Evolutionary conservation across 768 basidiomycete species (phyloP).

Genomic region (Phallus indusiatus): DNA sequence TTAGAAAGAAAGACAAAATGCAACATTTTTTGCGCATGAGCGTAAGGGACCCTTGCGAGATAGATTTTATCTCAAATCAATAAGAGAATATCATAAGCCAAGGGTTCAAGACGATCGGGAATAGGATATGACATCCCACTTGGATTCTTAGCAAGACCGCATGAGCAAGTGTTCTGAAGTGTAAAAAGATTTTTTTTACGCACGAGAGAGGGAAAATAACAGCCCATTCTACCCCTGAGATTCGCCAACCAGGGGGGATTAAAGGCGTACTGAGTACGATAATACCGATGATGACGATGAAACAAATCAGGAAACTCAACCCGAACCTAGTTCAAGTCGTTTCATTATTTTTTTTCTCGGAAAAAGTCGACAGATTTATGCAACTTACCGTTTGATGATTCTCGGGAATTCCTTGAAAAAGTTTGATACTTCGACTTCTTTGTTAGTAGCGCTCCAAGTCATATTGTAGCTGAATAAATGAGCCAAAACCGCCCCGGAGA

Average conservation of each 20-base stretch:
- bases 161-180: neutral
- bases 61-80: neutral
- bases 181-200: slow-evolving; percentile 8
- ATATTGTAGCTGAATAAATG: slow-evolving; percentile 28
- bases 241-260: slow-evolving; percentile 20
- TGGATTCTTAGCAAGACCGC: slow-evolving; percentile 20
- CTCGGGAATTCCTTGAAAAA: slow-evolving; percentile 27
- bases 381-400: slow-evolving; percentile 18
- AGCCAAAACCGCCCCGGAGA: slow-evolving; percentile 19
- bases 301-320: slow-evolving; percentile 19
- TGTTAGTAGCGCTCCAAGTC: slow-evolving; percentile 26
- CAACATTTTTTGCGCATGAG: no score
- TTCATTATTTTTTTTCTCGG: neutral
- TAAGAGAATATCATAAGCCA: slow-evolving; percentile 15
- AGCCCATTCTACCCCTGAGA: slow-evolving; percentile 14
- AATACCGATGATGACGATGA: slow-evolving; percentile 15
- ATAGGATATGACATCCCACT: slow-evolving; percentile 15
- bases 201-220: slow-evolving; percentile 21
- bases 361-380: neutral
- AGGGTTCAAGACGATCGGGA: slow-evolving; percentile 23
- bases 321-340: slow-evolving; percentile 19
- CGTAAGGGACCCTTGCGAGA: no score
- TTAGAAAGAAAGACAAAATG: neutral
- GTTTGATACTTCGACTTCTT: slow-evolving; percentile 25
- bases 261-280: slow-evolving; percentile 18